Percentiles rank a stretch among this genome's conserved stretches.
Conservation (phyloP, 2,329 filamentous ascomycete genomes). For the Anthostomella pinea region DNA sequence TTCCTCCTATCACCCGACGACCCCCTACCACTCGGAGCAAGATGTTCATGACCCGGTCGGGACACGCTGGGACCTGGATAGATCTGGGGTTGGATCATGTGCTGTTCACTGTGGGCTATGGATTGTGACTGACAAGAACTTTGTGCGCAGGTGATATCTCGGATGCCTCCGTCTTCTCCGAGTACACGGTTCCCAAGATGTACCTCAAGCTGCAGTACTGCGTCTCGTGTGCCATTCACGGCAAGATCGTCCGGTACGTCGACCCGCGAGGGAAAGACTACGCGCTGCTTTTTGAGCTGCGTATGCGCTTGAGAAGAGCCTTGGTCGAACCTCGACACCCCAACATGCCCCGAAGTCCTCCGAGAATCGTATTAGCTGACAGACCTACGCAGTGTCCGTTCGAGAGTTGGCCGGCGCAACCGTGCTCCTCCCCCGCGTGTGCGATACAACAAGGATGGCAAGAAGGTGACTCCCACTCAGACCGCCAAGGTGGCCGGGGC, state of each 20-base stretch:
- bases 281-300: slow-evolving; percentile 31
- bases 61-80: too few relatives aligned
- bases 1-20: too few relatives aligned
- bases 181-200: slow-evolving; percentile 99
- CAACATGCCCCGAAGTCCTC: slow-evolving; percentile 24
- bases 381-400: slow-evolving; percentile 74
- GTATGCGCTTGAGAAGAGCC: slow-evolving; percentile 53
- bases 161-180: slow-evolving; percentile 97
- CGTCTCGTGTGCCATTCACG: slow-evolving; percentile 99
- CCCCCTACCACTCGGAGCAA: too few relatives aligned
- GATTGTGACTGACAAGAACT: slow-evolving; percentile 10
- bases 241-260: slow-evolving; percentile 99
- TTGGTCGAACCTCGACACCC: slow-evolving; percentile 48
- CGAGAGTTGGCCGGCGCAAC: slow-evolving; percentile 95
- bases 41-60: too few relatives aligned
- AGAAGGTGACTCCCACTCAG: slow-evolving; percentile 95
- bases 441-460: slow-evolving; percentile 99
- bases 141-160: slow-evolving; percentile 88
- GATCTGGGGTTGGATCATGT: too few relatives aligned
- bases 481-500: slow-evolving; percentile 66
- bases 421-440: slow-evolving; percentile 95
- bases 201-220: slow-evolving; percentile 99
- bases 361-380: slow-evolving; percentile 39
- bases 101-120: too few relatives aligned
- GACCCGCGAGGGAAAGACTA: slow-evolving; percentile 58